Evolutionary conservation across 495 filamentous ascomycete species (phyloP).

Genomic region (Penicillium cosmopolitanum): DNA sequence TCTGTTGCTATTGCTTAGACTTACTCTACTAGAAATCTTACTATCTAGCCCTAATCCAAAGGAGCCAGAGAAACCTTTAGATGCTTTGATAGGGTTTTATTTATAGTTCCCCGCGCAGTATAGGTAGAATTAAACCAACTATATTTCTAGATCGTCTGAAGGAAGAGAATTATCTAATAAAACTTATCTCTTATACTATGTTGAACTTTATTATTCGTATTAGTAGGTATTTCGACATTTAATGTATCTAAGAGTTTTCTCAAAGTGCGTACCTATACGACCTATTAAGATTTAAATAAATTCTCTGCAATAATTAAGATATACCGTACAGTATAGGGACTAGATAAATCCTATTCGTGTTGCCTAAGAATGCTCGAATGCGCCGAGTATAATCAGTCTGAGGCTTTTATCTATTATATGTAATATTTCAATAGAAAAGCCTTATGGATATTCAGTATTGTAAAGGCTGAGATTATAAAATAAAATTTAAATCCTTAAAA

Average conservation of each 20-base stretch:
- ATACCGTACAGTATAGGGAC: no score
- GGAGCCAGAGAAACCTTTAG: neutral
- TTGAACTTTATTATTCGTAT: neutral
- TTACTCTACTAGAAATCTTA: constrained; percentile 4
- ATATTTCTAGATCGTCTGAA: neutral
- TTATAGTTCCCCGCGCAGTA: neutral
- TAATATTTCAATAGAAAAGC: no score
- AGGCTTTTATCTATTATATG: no score
- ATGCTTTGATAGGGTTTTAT: neutral
- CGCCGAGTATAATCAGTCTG: no score
- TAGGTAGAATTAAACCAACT: neutral
- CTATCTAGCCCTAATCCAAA: neutral
- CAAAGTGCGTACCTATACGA: neutral
- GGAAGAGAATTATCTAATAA: neutral
- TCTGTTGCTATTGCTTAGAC: neutral
- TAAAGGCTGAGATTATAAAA: no score
- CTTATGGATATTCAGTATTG: no score
- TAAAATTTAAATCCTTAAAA: no score
- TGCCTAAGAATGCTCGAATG: no score
- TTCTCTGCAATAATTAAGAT: no score
- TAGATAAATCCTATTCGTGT: no score
- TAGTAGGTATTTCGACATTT: neutral
- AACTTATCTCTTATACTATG: neutral
- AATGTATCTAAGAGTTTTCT: neutral
- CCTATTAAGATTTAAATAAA: no score